Conservation (phyloP, 2,329 filamentous ascomycete genomes). For the Penicillium nordicum region DNA sequence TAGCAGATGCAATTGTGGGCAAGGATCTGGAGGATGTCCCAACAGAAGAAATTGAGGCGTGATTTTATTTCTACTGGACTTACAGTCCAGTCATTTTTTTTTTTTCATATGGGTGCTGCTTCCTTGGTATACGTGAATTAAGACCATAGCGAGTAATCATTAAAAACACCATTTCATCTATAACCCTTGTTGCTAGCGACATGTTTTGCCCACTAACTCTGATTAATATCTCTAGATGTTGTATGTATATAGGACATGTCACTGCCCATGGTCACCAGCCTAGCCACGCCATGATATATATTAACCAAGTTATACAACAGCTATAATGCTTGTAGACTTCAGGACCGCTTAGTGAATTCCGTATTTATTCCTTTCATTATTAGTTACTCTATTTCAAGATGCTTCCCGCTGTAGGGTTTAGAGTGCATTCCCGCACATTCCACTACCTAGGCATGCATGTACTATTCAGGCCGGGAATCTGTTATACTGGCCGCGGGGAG, state of each 20-base stretch:
- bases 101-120: neutral
- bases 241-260: neutral
- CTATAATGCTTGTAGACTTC: too few species aligned
- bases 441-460: neutral
- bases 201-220: neutral
- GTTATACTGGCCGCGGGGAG: neutral
- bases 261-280: too few species aligned
- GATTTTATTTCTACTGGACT: constrained; percentile 1
- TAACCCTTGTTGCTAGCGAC: neutral
- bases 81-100: neutral
- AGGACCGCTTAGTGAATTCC: neutral
- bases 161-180: neutral
- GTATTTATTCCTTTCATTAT: neutral
- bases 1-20: constrained; percentile 75
- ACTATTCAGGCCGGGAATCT: neutral
- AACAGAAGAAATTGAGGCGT: constrained; percentile 69
- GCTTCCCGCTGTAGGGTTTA: neutral
- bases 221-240: neutral
- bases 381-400: neutral
- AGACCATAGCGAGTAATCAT: neutral
- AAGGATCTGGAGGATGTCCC: constrained; percentile 72
- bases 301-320: neutral
- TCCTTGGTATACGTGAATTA: neutral
- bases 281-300: neutral
- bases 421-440: neutral